Evolutionary conservation across 108 stramenopile genomes (phyloP).

Genomic region (Discostella stelligeroides): DNA sequence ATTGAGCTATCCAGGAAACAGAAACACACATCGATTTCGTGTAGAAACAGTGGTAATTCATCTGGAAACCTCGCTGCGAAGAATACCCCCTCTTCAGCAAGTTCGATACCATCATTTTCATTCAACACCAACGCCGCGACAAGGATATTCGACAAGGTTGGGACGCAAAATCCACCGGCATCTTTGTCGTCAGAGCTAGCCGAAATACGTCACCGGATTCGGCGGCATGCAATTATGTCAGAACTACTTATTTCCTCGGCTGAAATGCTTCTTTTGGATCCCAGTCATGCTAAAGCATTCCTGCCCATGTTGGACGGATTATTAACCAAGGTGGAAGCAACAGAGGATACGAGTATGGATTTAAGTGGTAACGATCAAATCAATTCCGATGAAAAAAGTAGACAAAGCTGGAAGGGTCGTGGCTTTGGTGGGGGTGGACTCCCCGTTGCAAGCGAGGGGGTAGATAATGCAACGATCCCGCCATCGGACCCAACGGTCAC

Average conservation of each 20-base stretch:
- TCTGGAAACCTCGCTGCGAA: background rate
- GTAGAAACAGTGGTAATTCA: constrained; percentile 6
- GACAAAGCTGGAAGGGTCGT: constrained; percentile 47
- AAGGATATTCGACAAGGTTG: constrained; percentile 15
- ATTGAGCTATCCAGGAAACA: constrained; percentile 16
- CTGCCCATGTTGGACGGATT: constrained; percentile 72
- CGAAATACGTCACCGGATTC: constrained; percentile 60
- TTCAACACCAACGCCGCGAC: constrained; percentile 14
- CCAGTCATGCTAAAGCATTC: constrained; percentile 70
- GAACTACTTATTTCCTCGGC: constrained; percentile 62
- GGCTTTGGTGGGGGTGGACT: constrained; percentile 49
- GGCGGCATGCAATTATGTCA: constrained; percentile 69
- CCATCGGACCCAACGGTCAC: background rate
- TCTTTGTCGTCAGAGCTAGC: constrained; percentile 32
- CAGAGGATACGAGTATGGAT: background rate
- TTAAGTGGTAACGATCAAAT: background rate
- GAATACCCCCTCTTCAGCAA: constrained; percentile 13
- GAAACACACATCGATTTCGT: constrained; percentile 4
- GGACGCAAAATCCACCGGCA: constrained; percentile 21
- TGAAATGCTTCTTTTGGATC: constrained; percentile 67
- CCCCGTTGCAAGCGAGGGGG: background rate
- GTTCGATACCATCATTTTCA: constrained; percentile 13
- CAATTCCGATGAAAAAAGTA: background rate
- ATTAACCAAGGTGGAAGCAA: constrained; percentile 31
- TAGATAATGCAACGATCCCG: constrained; percentile 9